Conservation (phyloP, 2,329 filamentous ascomycete genomes). For the Graphilbum sp. region DNA sequence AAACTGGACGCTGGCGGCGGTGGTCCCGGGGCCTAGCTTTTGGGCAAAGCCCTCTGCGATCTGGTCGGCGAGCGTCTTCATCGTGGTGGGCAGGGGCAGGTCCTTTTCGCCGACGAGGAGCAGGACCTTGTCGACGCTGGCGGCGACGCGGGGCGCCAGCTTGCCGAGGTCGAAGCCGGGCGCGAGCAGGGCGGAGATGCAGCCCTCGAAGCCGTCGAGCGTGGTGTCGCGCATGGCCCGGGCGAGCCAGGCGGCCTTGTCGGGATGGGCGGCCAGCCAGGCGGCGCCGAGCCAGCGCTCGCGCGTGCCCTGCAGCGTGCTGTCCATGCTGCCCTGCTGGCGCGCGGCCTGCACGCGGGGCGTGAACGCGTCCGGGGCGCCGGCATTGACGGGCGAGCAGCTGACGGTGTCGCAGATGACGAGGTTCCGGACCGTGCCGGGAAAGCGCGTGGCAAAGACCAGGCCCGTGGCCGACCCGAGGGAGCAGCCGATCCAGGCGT, state of each 20-base stretch:
- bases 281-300: slow-evolving; percentile 14
- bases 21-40: not conserved
- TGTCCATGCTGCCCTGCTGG: slow-evolving; percentile 4
- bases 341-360: slow-evolving; percentile 18
- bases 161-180: slow-evolving; percentile 21
- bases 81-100: slow-evolving; percentile 20
- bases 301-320: slow-evolving; percentile 1
- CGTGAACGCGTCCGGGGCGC: slow-evolving; percentile 18
- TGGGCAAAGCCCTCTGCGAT: slow-evolving; percentile 17
- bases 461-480: slow-evolving; percentile 26
- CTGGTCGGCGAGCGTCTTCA: slow-evolving; percentile 20
- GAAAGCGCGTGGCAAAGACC: slow-evolving; percentile 21
- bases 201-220: slow-evolving; percentile 24
- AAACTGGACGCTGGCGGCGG: slow-evolving; percentile 13
- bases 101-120: slow-evolving; percentile 25
- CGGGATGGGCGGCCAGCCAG: slow-evolving; percentile 19
- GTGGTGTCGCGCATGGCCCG: slow-evolving; percentile 20
- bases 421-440: slow-evolving; percentile 20
- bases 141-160: slow-evolving; percentile 15
- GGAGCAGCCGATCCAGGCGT: slow-evolving; percentile 27
- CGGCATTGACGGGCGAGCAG: slow-evolving; percentile 16
- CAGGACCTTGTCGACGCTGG: slow-evolving; percentile 16
- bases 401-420: slow-evolving; percentile 24
- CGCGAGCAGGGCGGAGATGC: slow-evolving; percentile 22
- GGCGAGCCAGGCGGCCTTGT: slow-evolving; percentile 3